Evolutionary conservation across 1,284 basidiomycete species (phyloP).

Genomic region (Cryptococcus hybrid): DNA sequence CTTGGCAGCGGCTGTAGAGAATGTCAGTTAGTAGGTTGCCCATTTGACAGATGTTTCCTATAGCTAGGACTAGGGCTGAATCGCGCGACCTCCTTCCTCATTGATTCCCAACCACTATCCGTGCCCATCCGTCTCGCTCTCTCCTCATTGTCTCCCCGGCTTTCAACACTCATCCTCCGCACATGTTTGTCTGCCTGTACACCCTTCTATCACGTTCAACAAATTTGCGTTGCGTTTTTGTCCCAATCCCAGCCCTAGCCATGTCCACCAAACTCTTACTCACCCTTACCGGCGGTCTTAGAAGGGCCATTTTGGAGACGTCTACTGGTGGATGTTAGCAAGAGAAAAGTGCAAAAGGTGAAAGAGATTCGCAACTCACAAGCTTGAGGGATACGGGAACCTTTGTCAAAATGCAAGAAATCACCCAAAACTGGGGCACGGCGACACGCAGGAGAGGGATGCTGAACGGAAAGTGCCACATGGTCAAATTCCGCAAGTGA

Average conservation of each 20-base stretch:
- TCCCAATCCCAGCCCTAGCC: not conserved
- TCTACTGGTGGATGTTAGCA: not conserved
- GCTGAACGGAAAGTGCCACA: too few species aligned
- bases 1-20: constrained; percentile 37
- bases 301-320: constrained; percentile 35
- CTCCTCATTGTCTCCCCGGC: not conserved
- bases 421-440: not conserved
- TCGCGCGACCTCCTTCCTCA: too few species aligned
- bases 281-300: constrained; percentile 27
- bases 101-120: too few species aligned
- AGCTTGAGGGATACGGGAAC: constrained; percentile 20
- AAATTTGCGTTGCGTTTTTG: not conserved
- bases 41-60: not conserved
- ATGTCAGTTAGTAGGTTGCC: not conserved
- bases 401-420: not conserved
- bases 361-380: constrained; percentile 13
- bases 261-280: too few species aligned
- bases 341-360: not conserved
- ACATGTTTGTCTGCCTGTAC: not conserved
- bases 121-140: too few species aligned
- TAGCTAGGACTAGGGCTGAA: not conserved
- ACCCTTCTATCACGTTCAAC: not conserved
- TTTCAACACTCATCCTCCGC: not conserved
- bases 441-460: too few species aligned
- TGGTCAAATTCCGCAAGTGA: too few species aligned